Conservation (phyloP, 2,329 filamentous ascomycete genomes). For the Ascochyta lentis region DNA sequence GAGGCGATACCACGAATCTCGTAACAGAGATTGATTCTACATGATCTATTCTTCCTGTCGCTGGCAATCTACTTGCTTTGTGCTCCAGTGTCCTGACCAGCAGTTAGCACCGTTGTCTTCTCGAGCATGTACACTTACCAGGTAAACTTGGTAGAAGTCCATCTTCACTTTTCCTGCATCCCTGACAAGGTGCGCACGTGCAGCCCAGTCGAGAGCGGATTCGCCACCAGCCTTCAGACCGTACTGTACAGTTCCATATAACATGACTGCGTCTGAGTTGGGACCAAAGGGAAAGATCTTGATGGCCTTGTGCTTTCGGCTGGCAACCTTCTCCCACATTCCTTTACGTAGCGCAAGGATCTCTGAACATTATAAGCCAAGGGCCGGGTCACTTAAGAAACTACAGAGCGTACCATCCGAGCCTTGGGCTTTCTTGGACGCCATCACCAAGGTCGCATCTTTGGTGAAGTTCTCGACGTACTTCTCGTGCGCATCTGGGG, state of each 20-base stretch:
- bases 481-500: constrained; percentile 56
- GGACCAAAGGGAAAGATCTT: constrained; percentile 61
- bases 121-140: constrained; percentile 49
- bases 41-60: neutral
- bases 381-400: neutral
- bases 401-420: constrained; percentile 48
- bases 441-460: constrained; percentile 62
- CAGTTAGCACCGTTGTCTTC: constrained; percentile 13
- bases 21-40: neutral
- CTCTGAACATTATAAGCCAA: constrained; percentile 39
- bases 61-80: constrained; percentile 14
- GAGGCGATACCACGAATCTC: no score
- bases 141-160: constrained; percentile 62
- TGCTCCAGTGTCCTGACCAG: constrained; percentile 25
- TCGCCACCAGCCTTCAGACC: constrained; percentile 59
- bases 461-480: constrained; percentile 58
- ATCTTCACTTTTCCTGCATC: constrained; percentile 61
- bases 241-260: constrained; percentile 62
- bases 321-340: constrained; percentile 61
- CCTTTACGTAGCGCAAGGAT: constrained; percentile 59
- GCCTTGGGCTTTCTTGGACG: constrained; percentile 55
- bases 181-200: constrained; percentile 59
- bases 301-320: constrained; percentile 53
- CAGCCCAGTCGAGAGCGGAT: constrained; percentile 61
- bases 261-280: constrained; percentile 59